Conservation (phyloP, 768 basidiomycete species). For the Lentinula sp. region DNA sequence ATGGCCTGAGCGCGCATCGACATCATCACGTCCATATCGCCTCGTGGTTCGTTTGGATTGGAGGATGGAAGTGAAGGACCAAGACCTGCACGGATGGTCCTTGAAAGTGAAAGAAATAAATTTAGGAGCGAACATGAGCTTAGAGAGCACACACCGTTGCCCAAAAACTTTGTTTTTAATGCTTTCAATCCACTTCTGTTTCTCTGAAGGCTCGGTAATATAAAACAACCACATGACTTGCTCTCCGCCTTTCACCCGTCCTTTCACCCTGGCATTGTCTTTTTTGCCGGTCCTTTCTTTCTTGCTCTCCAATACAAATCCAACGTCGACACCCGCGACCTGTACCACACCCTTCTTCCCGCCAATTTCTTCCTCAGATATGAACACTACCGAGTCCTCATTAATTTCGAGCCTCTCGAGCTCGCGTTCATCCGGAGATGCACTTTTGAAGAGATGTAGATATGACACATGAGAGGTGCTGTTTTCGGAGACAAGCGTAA, state of each 20-base stretch:
- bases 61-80: slow-evolving; percentile 26
- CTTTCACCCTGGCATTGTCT: slow-evolving; percentile 35
- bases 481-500: neutral
- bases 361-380: slow-evolving; percentile 47
- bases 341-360: slow-evolving; percentile 53
- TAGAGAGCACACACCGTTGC: slow-evolving; percentile 44
- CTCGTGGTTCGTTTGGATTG: slow-evolving; percentile 53
- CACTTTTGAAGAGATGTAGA: slow-evolving; percentile 69
- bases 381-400: slow-evolving; percentile 70
- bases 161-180: slow-evolving; percentile 70
- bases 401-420: slow-evolving; percentile 72
- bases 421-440: slow-evolving; percentile 55
- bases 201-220: slow-evolving; percentile 51
- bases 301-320: slow-evolving; percentile 36
- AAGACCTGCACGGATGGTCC: slow-evolving; percentile 66
- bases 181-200: slow-evolving; percentile 69
- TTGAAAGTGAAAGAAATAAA: slow-evolving; percentile 18
- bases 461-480: slow-evolving; percentile 23
- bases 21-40: slow-evolving; percentile 81
- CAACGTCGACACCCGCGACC: slow-evolving; percentile 59
- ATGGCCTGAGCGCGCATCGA: slow-evolving; percentile 71
- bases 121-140: neutral
- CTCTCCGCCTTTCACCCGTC: slow-evolving; percentile 25
- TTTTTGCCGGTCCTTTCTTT: slow-evolving; percentile 33
- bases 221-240: slow-evolving; percentile 68